These are phyloP conservation scores for Parathielavia hyrcaniae DNA, from an alignment of 495 filamentous ascomycete species.

Conservation along the genomic window DNA sequence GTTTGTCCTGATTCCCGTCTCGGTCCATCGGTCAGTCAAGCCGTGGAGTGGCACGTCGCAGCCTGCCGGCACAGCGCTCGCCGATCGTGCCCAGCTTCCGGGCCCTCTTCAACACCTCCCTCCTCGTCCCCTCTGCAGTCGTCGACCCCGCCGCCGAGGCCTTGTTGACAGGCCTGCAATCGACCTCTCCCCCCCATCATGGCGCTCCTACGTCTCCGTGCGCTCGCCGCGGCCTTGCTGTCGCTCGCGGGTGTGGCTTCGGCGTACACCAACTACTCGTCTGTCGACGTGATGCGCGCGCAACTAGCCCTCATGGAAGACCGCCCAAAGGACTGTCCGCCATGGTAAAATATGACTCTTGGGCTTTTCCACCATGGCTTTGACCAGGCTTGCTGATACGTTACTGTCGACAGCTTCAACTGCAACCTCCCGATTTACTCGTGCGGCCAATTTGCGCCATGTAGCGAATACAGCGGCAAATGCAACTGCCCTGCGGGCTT, in stretches of 20 bases:
- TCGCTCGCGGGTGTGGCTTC: slow-evolving; percentile 39
- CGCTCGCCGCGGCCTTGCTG: slow-evolving; percentile 33
- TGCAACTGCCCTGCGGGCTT: slow-evolving; percentile 88
- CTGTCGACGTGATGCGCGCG: slow-evolving; percentile 47
- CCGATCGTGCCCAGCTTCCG: slow-evolving; percentile 8
- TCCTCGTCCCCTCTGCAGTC: not conserved
- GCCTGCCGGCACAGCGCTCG: slow-evolving; percentile 16
- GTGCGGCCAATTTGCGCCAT: slow-evolving; percentile 81
- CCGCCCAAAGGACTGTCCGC: slow-evolving; percentile 55
- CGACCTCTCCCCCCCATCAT: slow-evolving; percentile 28
- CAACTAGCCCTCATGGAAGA: slow-evolving; percentile 47
- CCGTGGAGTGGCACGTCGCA: slow-evolving; percentile 19
- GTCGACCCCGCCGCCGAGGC: slow-evolving; percentile 25
- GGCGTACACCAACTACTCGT: slow-evolving; percentile 43
- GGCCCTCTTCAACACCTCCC: not conserved
- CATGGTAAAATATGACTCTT: slow-evolving; percentile 47
- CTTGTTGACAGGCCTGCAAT: slow-evolving; percentile 26
- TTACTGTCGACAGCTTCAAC: slow-evolving; percentile 66
- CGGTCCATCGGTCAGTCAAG: slow-evolving; percentile 10
- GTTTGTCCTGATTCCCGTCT: not conserved
- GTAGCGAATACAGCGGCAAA: slow-evolving; percentile 80
- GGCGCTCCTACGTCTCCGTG: slow-evolving; percentile 33
- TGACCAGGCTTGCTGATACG: slow-evolving; percentile 19
- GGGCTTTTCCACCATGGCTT: not conserved
- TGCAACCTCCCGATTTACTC: slow-evolving; percentile 87